Evolutionary conservation across 2,329 filamentous ascomycete species (phyloP).

Genomic region (Dothideomycetidae sp.): DNA sequence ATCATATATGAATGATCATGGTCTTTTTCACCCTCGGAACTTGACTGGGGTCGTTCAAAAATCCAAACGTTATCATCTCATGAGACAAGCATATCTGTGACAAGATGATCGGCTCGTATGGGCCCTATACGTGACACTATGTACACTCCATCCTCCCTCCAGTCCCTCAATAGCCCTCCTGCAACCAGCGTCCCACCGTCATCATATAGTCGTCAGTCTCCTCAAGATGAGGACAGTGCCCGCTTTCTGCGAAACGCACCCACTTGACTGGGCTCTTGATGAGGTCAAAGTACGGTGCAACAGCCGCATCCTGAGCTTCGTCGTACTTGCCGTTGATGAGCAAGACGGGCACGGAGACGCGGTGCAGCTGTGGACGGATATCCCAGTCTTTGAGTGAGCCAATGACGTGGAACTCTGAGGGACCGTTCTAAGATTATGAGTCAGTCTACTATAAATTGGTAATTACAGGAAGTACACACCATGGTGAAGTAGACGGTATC

Average conservation of each 20-base stretch:
- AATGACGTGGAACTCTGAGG: slow-evolving; percentile 26
- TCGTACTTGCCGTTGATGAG: slow-evolving; percentile 32
- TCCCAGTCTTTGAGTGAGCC: slow-evolving; percentile 30
- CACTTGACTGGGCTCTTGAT: slow-evolving; percentile 28
- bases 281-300: slow-evolving; percentile 24
- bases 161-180: not conserved
- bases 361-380: slow-evolving; percentile 21
- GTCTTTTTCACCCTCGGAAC: no score
- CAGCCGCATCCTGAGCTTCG: slow-evolving; percentile 23
- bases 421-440: slow-evolving; percentile 23
- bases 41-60: not conserved
- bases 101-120: no score
- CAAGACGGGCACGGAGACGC: slow-evolving; percentile 27
- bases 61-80: not conserved
- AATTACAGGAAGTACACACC: slow-evolving; percentile 13
- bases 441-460: no score
- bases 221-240: slow-evolving; percentile 26
- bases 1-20: no score
- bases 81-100: no score
- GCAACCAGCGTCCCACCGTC: slow-evolving; percentile 24
- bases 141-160: not conserved
- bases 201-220: slow-evolving; percentile 24
- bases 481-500: slow-evolving; percentile 25
- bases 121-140: no score
- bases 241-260: slow-evolving; percentile 23